Percentiles rank a stretch among this genome's conserved stretches.
Evolutionary conservation across 805 yeast species (phyloP).

Genomic region (Metschnikowia santaceciliae): DNA sequence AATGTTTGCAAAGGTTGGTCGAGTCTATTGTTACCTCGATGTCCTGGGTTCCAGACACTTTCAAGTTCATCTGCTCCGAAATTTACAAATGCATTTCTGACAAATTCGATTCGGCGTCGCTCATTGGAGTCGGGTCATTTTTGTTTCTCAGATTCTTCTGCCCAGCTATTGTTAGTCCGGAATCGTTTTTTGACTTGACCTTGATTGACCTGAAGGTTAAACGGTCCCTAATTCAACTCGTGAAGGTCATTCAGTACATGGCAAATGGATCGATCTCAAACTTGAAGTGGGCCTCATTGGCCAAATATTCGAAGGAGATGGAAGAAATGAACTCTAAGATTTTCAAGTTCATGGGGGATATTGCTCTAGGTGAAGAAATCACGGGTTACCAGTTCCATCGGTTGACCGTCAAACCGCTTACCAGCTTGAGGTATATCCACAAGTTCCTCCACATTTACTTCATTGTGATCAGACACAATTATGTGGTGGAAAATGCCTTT

Average conservation of each 20-base stretch:
- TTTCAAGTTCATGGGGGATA: constrained; percentile 23
- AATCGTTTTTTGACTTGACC: constrained; percentile 42
- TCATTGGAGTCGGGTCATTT: constrained; percentile 79
- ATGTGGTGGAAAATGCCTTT: constrained; percentile 23
- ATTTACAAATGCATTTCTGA: constrained; percentile 53
- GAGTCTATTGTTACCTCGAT: constrained; percentile 56
- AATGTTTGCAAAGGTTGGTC: constrained; percentile 53
- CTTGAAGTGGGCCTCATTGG: constrained; percentile 60
- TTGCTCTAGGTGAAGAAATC: constrained; percentile 17
- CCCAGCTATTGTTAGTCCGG: constrained; percentile 91
- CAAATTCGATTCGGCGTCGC: constrained; percentile 59
- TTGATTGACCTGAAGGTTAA: constrained; percentile 38
- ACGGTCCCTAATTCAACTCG: constrained; percentile 71
- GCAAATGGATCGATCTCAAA: constrained; percentile 75
- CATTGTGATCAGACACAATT: constrained; percentile 27
- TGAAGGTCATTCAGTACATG: constrained; percentile 79
- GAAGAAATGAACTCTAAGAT: constrained; percentile 26
- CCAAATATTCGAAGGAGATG: constrained; percentile 38
- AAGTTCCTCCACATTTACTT: constrained; percentile 37
- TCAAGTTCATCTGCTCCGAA: constrained; percentile 66
- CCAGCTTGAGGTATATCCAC: constrained; percentile 39
- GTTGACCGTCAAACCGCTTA: constrained; percentile 26
- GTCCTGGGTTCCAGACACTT: constrained; percentile 61
- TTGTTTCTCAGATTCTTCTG: constrained; percentile 75
- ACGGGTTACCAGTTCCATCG: constrained; percentile 26